Base-by-base conservation (phyloP, 805 yeast species). In the Candida silvicultrix region DNA sequence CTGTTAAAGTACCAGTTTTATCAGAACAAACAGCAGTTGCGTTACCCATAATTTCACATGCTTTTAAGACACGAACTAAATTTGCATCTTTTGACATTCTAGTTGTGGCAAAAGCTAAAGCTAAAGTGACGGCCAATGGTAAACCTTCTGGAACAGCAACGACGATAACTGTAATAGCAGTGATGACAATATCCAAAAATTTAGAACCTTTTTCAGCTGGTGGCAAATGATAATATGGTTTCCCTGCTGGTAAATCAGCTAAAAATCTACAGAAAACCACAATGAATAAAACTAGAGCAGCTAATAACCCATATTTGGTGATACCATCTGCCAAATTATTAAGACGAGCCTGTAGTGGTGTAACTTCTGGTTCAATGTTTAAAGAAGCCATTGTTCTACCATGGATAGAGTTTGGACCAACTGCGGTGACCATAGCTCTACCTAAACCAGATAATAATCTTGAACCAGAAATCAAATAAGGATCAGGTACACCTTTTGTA, bases 121-220 rank as follows among this genome's bases (percentile, higher is more conserved):
- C 96, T 41, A 94, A 73, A 1, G 99, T 94, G 16, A 94, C 99
- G 2, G 99, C 99, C 46, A 94, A 72, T 1, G 99, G 99, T 47
- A 94, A 75, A 50, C 99, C 99, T 68, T 94, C 99, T 3, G 99
- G 99, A n/a, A 94, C 96, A 0, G 99, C 99, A 43, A 94, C 99
- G 15, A 92, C 99, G 25, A 94, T 81, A 55, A 94, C 77, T 0
- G 99, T 89, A 49, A 94, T 85, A 1, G 98, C 85, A 21, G 94
- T 88, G 58, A 94, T 94, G 49, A 94, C 72, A 46, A 92, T 86
- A 57, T 88, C 83, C 69, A 94, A 71, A 55, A 90, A 90, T 53
- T 76, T 77, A 45, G 87, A 80, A 53, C 96, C 97, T 68, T 89
- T 90, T 58, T 82, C 78, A 8, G 96, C 78, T 7, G 87, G 67